These are phyloP conservation scores for Isochrysis galbana DNA, from an alignment of 78 protist species.

Conservation along the genomic window DNA sequence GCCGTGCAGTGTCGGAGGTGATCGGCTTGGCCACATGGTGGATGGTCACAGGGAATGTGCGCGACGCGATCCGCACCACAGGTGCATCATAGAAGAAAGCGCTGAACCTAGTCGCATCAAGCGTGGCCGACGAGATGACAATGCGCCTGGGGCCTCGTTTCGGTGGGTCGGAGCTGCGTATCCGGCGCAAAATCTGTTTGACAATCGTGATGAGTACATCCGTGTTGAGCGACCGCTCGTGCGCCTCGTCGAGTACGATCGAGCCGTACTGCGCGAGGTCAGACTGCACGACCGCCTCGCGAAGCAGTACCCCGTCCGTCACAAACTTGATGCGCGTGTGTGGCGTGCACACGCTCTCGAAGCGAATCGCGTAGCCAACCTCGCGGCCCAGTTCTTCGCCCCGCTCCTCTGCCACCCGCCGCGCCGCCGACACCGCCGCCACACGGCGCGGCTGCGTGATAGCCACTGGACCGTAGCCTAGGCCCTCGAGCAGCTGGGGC, in stretches of 20 bases:
- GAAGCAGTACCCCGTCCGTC: slow-evolving; percentile 78
- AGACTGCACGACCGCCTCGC: slow-evolving; percentile 58
- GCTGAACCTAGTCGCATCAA: slow-evolving; percentile 69
- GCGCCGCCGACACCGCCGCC: slow-evolving; percentile 84
- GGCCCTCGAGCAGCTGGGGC: slow-evolving; percentile 25
- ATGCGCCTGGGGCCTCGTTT: slow-evolving; percentile 7
- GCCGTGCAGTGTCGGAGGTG: slow-evolving; percentile 34
- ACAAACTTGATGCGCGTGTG: slow-evolving; percentile 30
- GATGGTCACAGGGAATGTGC: not conserved
- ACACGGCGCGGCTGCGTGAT: slow-evolving; percentile 75
- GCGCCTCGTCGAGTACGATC: slow-evolving; percentile 59
- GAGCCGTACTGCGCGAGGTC: not conserved
- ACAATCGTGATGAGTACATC: slow-evolving; percentile 88
- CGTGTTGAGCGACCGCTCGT: slow-evolving; percentile 96
- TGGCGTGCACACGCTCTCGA: slow-evolving; percentile 49
- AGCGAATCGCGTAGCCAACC: slow-evolving; percentile 79
- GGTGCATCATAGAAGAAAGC: not conserved
- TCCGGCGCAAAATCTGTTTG: slow-evolving; percentile 18
- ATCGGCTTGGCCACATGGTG: slow-evolving; percentile 37
- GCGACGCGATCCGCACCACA: not conserved
- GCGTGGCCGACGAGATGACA: slow-evolving; percentile 84
- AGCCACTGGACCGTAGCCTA: not conserved
- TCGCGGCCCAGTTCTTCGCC: slow-evolving; percentile 72
- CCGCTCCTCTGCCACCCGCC: slow-evolving; percentile 80
- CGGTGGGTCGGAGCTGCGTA: not conserved